Base-by-base conservation (phyloP, 768 basidiomycete genomes). In the Lactifluus echinatus region DNA sequence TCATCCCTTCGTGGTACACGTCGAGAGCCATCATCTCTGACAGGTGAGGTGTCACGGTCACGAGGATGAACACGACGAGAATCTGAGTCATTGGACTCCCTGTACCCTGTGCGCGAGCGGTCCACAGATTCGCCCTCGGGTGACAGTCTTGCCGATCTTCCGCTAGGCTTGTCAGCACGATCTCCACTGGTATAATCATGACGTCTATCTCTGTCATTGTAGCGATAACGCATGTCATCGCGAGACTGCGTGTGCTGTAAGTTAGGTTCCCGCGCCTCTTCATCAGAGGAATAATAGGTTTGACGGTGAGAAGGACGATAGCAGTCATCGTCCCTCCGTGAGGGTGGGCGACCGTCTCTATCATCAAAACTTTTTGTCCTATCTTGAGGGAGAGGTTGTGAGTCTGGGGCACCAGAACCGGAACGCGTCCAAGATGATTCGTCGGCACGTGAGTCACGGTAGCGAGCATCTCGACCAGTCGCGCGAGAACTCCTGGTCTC, bases 381-480 rank as follows among this genome's bases (percentile, higher is more conserved):
- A 33, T 51, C 59, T 37, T 33, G 55, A n/a, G 15, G 21, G 19
- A 39, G 55, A 51, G 53, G 5, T 15, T 60, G 51, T 33, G 59
- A 46, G 23, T 61, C 59, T 51, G 48, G n/a, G 28, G 45, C 28
- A 44, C 24, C 23, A 33, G 55, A 19, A 53, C 31, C 31, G 17
- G 62, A 55, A 40, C 39, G 60, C 53, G 46, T 50, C 60, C 62
- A 62, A 42, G 62, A 44, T 2, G 62, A 49, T 31, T 62, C 62
- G 24, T 63, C 60, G 28, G 48, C 31, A 43, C 44, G 46, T 10
- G 54, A 43, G 19, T 58, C 54, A 29, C 53, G 47, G 17, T 52
- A 28, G 12, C 42, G 61, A 31, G 14, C 39, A 6, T 63, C 62
- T 29, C 52, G 37, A 28, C 21, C 52, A 2, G 43, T 19, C 34